Conservation (phyloP, 2,329 filamentous ascomycete species). For the Cytospora mali region DNA sequence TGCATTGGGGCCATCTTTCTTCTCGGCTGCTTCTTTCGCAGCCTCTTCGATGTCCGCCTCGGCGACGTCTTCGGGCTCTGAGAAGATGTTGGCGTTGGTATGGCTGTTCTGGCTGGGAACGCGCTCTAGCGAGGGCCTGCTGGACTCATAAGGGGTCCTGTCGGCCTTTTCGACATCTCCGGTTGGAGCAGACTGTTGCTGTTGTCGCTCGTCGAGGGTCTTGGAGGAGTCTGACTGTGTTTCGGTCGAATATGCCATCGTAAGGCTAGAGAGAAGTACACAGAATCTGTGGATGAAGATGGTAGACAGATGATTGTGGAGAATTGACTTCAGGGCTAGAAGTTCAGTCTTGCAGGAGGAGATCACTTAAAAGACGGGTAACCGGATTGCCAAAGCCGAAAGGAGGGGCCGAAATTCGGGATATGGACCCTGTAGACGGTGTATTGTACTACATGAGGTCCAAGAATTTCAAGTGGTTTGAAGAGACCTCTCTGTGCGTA, state of each 20-base stretch:
- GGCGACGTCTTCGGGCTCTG: slow-evolving; percentile 37
- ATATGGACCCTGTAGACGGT: too few relatives aligned
- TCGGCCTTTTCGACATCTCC: slow-evolving; percentile 11
- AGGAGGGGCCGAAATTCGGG: neutral
- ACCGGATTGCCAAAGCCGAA: neutral
- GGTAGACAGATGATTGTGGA: neutral
- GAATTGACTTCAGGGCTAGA: neutral
- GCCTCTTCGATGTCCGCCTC: slow-evolving; percentile 35
- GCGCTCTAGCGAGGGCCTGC: slow-evolving; percentile 32
- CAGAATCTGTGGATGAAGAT: neutral
- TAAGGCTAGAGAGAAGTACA: neutral
- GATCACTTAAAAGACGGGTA: neutral
- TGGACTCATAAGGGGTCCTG: slow-evolving; percentile 3
- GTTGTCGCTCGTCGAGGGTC: slow-evolving; percentile 14
- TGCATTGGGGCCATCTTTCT: neutral
- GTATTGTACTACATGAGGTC: neutral
- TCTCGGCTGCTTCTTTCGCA: slow-evolving; percentile 36
- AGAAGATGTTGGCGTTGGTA: slow-evolving; percentile 41
- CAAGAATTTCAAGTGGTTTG: too few relatives aligned
- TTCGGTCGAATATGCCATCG: slow-evolving; percentile 13
- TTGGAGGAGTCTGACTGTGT: slow-evolving; percentile 24
- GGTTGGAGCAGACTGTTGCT: neutral
- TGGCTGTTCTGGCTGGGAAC: slow-evolving; percentile 38
- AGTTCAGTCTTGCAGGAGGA: neutral
- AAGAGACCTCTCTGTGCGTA: too few relatives aligned